Base-by-base conservation (phyloP, 306 rosid species). In the Quercus mongolica region DNA sequence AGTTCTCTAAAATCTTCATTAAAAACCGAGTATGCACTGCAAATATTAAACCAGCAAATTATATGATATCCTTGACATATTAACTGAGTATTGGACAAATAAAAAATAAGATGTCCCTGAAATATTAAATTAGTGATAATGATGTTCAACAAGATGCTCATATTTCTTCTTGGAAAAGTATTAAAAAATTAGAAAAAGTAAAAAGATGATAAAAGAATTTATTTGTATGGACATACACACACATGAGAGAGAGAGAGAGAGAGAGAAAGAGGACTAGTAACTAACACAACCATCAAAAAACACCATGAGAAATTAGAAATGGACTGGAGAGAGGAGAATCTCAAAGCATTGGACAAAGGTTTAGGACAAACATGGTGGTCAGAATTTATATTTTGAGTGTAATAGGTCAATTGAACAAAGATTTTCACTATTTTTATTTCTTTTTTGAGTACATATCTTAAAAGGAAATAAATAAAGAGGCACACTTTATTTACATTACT, bases 1-100 rank as follows among this genome's bases (percentile, higher is more conserved):
- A 95, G 97, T 90, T 95, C 98, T 86, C 89, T 89, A 71, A 93
- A 95, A 84, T 89, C 94, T 91, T 95, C 98, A 77, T 93, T 93
- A 92, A 93, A 93, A 80, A 95, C 91, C 23, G 98, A 95, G 85
- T 95, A 95, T 35, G 98, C 98, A 84, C 98, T 91, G 94, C 82
- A 87, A 76, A 71, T 13, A 44, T 68, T 14, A 75, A 31, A 76
- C 46, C 33, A 67, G 51, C 6, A 51, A 41, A 75, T 58, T 63
- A 38, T 54, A 61, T 71, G 76, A 65, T 46, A 28, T 8, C 38
- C 19, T 33, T 4, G 51, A 35, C 38, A 35, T 35, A 19, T n/a
- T 33, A 3, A 19, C n/a, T 3, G 51, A 67, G 49, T 18, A 33
- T 31, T 15, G 5, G 14, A 33, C 71, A 21, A 33, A 33, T 5